Evolutionary conservation across 192 early-diverging fungal genomes (phyloP).

Genomic region (Chytriomyces sp.): DNA sequence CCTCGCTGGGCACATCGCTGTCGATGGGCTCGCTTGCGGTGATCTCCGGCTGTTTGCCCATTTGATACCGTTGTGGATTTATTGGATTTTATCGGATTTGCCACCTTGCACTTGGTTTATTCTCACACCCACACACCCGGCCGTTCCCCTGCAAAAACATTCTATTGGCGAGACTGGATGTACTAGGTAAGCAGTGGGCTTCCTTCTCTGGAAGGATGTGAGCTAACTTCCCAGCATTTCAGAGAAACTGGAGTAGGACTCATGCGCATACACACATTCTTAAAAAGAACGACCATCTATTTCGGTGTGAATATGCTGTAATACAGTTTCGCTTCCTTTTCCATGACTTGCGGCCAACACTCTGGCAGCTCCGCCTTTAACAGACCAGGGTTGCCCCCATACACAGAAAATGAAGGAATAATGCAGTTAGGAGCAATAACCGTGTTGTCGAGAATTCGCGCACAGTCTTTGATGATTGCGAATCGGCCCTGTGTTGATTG

Average conservation of each 20-base stretch:
- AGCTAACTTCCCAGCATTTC: not conserved
- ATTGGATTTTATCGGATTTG: no score
- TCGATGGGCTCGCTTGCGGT: conserved; percentile 5
- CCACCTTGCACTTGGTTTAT: not conserved
- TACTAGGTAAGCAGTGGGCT: conserved; percentile 45
- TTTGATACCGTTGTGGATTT: not conserved
- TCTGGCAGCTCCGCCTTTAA: conserved; percentile 86
- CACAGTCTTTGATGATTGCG: conserved; percentile 95
- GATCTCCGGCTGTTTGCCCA: not conserved
- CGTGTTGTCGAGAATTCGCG: conserved; percentile 84
- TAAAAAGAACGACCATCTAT: conserved; percentile 13
- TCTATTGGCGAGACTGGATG: conserved; percentile 55
- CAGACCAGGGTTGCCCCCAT: conserved; percentile 79
- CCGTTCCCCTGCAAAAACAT: conserved; percentile 47
- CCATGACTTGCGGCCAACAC: conserved; percentile 81
- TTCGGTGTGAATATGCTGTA: conserved; percentile 36
- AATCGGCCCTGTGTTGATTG: conserved; percentile 74
- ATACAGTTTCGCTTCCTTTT: conserved; percentile 57
- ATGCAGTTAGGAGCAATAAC: conserved; percentile 92
- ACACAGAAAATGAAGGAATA: conserved; percentile 90
- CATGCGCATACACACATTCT: no score
- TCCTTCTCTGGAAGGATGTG: not conserved
- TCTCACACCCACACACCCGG: not conserved
- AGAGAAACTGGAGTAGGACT: not conserved
- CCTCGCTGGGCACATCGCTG: conserved; percentile 42